These are phyloP conservation scores for Nephelium lappaceum DNA, from an alignment of 345 rosid genomes.

Conservation along the genomic window DNA sequence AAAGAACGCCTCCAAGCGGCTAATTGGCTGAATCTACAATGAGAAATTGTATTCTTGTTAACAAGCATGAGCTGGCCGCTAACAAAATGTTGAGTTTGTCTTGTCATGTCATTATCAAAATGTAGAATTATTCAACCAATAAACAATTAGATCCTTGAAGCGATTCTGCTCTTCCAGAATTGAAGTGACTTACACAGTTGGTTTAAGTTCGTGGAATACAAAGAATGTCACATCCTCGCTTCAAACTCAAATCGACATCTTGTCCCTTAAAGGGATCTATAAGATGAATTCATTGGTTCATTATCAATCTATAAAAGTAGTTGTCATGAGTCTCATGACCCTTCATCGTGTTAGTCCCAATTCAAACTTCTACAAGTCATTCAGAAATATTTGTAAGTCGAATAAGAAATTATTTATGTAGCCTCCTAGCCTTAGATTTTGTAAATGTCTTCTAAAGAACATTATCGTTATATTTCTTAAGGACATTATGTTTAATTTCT, in stretches of 20 bases:
- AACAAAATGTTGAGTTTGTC: neutral
- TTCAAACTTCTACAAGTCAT: neutral
- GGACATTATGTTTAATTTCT: neutral
- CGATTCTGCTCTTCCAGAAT: neutral
- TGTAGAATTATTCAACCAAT: neutral
- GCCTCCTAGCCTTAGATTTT: neutral
- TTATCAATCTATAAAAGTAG: neutral
- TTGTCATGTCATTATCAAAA: constrained; percentile 15
- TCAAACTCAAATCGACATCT: neutral
- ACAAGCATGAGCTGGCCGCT: constrained; percentile 36
- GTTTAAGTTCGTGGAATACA: neutral
- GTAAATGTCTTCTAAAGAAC: neutral
- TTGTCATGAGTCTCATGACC: neutral
- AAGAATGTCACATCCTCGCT: neutral
- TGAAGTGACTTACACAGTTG: neutral
- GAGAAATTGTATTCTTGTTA: constrained; percentile 29
- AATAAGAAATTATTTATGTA: neutral
- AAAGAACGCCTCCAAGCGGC: constrained; percentile 10
- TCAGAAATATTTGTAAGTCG: neutral
- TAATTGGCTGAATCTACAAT: constrained; percentile 39
- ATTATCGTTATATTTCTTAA: neutral
- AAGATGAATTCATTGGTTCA: neutral
- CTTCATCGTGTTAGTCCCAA: neutral
- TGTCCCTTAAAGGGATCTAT: neutral
- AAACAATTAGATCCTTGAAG: neutral